These are phyloP conservation scores for Fraxinus nigra DNA, from an alignment of 305 asterid species.

Conservation along the genomic window DNA sequence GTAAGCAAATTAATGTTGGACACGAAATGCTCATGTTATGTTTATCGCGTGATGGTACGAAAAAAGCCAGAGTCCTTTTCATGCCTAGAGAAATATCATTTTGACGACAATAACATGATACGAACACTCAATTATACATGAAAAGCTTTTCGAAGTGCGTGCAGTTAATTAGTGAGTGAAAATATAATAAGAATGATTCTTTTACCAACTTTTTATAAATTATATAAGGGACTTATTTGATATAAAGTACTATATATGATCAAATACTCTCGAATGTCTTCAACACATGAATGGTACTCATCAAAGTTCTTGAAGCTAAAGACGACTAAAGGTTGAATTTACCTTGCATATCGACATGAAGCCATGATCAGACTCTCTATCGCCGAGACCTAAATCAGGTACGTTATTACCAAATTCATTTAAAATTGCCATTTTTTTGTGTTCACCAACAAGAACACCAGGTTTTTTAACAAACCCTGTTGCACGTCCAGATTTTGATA, in stretches of 20 bases:
- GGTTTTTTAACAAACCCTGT: conserved; percentile 76
- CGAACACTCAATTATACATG: neutral
- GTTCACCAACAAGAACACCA: conserved; percentile 73
- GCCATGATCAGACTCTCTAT: conserved; percentile 67
- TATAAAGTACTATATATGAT: neutral
- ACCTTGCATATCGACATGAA: conserved; percentile 95
- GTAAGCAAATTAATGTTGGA: neutral
- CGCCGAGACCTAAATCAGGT: conserved; percentile 88
- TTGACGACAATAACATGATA: neutral
- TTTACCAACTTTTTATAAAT: neutral
- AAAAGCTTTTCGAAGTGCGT: neutral
- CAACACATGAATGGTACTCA: neutral
- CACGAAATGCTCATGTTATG: neutral
- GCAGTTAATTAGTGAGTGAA: neutral
- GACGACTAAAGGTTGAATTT: neutral
- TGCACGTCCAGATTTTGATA: conserved; percentile 64
- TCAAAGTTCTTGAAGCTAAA: neutral
- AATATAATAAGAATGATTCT: neutral
- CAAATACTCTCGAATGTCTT: neutral
- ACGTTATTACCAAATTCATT: conserved; percentile 50
- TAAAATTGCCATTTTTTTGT: conserved; percentile 49
- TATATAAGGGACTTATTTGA: neutral
- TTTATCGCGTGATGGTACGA: neutral
- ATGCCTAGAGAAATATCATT: neutral
- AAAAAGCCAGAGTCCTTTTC: neutral